Evolutionary conservation across 495 filamentous ascomycete species (phyloP), one percentile per base, ranked within the genome.

Genomic region (Trichoderma gamsii): DNA sequence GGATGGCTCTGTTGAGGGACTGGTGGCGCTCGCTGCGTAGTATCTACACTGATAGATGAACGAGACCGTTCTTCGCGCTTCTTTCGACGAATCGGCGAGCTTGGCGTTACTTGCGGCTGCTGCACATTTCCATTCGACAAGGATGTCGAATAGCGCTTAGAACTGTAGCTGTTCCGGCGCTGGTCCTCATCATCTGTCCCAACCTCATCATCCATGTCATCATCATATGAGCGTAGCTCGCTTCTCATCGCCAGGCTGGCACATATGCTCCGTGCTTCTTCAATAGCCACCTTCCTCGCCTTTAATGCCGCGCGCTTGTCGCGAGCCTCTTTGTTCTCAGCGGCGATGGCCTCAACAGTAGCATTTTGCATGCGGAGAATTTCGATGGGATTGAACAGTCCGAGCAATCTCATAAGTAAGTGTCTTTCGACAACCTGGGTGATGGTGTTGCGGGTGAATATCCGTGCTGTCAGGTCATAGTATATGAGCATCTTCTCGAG

Each of bases 401-500:
- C 68, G 65, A 78, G 77, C 76, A 79, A 77, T 63, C 77, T 75
- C 65, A 78, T 75, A 6, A 80, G 70, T 4, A 79, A 69, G 52
- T 80, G 76, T 3, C 77, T 71, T 67, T 80, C 77, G 9, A 76
- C 70, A 0, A 80, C 77, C 64, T 80, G 78, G 0, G 76, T 77
- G 63, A 79, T 78, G 56, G 73, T 70, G 72, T 79, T 80, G 2
- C 75, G 68, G 63, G 77, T 76, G 63, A 77, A 79, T 18, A 68
- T 70, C 68, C 78, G 79, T 16, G 77, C 77, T 2, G 76, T 73
- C 12, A 79, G 71, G 67, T 80, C 77, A 52, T 80, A 80, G 69
- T 72, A 77, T 41, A 80, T 79, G 11, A 81, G 75, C 78, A 79
- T 80, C 72, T 79, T 79, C 73, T 80, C 76, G 44, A 80, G 68